Conservation (phyloP, 345 rosid species). For the Arabis alpina region DNA sequence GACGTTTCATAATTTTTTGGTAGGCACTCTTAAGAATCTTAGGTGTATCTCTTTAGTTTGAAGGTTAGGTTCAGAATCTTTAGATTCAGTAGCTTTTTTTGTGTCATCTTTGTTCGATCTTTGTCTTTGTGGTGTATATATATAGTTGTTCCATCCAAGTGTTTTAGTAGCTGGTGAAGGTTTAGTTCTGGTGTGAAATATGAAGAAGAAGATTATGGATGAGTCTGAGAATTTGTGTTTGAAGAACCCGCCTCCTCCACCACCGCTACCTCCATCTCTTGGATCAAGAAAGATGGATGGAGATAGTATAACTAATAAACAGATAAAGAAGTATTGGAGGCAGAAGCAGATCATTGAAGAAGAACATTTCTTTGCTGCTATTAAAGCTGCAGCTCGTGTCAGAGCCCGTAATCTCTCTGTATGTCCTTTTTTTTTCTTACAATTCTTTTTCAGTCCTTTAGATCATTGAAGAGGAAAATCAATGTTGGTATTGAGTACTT, state of each 20-base stretch:
- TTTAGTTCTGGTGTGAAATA: constrained; percentile 12
- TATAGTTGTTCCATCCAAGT: constrained; percentile 1
- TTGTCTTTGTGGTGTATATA: constrained; percentile 14
- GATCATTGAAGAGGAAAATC: background rate
- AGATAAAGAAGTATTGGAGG: constrained; percentile 87
- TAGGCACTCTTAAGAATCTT: constrained; percentile 35
- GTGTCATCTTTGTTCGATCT: background rate
- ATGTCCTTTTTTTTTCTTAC: constrained; percentile 29
- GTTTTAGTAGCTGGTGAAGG: constrained; percentile 21
- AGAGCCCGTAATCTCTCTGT: constrained; percentile 79
- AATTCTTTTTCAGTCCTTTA: constrained; percentile 16
- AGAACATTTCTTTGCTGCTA: constrained; percentile 87
- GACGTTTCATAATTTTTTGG: constrained; percentile 31
- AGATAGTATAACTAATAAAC: constrained; percentile 70
- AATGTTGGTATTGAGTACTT: background rate
- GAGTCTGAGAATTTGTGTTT: constrained; percentile 35
- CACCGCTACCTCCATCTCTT: constrained; percentile 59
- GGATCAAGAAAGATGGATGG: constrained; percentile 45
- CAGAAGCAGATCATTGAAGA: constrained; percentile 70
- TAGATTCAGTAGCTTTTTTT: constrained; percentile 31
- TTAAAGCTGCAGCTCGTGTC: constrained; percentile 84
- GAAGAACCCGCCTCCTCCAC: constrained; percentile 50
- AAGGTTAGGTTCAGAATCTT: constrained; percentile 66
- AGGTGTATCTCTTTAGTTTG: constrained; percentile 46
- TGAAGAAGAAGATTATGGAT: constrained; percentile 54